Evolutionary conservation across 169 alveolate genomes (phyloP), one percentile per base, ranked within the genome.

Genomic region (Plasmodium ovale): DNA sequence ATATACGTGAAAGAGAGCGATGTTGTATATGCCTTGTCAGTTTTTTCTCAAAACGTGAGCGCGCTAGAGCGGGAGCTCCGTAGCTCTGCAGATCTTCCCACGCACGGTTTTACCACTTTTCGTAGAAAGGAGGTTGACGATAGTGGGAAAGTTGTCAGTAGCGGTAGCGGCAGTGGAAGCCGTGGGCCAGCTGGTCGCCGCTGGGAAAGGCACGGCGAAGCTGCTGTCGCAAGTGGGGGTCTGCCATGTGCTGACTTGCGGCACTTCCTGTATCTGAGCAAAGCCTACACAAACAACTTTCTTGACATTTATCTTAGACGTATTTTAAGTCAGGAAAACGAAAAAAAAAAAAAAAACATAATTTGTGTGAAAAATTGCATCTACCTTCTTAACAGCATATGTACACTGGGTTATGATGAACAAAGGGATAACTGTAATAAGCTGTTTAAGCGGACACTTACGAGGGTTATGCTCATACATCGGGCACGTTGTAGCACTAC

Each of bases 1-100:
- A 58, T 9, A 14, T 5, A 64, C 27, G 12, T 79, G 25, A 23
- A 16, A 6, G 29, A 33, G 47, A 60, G 64, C 10, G 82, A 79
- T 19, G 42, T 79, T 64, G 82, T 65, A 56, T 62, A 64, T 58
- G 60, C 68, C 14, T 10, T 79, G 4, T 79, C 89, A 64, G n/a
- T 67, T 29, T 23, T 58, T n/a, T 37, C 65, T 19, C 3, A n/a
- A 23, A 35, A 58, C 39, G 12, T 73, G 54, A 21, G 14, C 60
- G 12, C 9, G 6, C 39, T 73, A 65, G 60, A 33, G 19, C 16
- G 7, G n/a, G 37, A 31, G n/a, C 5, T 51, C 14, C 39, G n/a
- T n/a, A 25, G 64, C 23, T n/a, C 31, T 9, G 19, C 12, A 1
- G 27, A 53, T 62, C 27, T n/a, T n/a, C 21, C 6, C 3, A 51